These are phyloP conservation scores for Akanthomyces muscarius DNA, from an alignment of 2,329 filamentous ascomycete species.

Conservation along the genomic window DNA sequence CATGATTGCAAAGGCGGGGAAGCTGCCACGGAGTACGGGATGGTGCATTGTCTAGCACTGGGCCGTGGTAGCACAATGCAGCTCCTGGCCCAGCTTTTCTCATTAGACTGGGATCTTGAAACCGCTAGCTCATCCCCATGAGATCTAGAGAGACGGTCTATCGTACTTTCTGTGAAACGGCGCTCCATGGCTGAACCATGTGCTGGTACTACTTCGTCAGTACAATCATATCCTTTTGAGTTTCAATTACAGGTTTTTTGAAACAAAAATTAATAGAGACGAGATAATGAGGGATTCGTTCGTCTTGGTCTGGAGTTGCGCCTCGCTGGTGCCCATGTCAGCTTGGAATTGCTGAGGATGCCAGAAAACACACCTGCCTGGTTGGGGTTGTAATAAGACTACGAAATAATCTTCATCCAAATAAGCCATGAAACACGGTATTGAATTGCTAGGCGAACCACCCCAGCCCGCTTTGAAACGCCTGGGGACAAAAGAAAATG, in stretches of 20 bases:
- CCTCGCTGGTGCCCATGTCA: no score
- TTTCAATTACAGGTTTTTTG: no score
- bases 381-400: no score
- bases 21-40: neutral
- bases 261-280: no score
- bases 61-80: neutral
- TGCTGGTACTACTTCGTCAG: no score
- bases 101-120: slow-evolving; percentile 4
- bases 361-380: no score
- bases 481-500: neutral
- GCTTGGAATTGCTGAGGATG: no score
- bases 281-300: no score
- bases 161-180: neutral
- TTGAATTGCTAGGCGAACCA: neutral
- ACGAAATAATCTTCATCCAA: neutral
- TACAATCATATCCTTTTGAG: no score
- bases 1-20: neutral
- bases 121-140: neutral
- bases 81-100: neutral
- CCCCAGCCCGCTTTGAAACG: neutral
- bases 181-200: neutral
- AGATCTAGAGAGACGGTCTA: neutral
- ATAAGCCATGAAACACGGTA: neutral
- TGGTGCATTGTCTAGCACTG: slow-evolving; percentile 1
- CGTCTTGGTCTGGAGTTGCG: no score